Percentiles rank a stretch among this genome's conserved stretches.
phyloP scores from a whole-genome alignment of 768 basidiomycete genomes.

The Boletus insuetus region DNA sequence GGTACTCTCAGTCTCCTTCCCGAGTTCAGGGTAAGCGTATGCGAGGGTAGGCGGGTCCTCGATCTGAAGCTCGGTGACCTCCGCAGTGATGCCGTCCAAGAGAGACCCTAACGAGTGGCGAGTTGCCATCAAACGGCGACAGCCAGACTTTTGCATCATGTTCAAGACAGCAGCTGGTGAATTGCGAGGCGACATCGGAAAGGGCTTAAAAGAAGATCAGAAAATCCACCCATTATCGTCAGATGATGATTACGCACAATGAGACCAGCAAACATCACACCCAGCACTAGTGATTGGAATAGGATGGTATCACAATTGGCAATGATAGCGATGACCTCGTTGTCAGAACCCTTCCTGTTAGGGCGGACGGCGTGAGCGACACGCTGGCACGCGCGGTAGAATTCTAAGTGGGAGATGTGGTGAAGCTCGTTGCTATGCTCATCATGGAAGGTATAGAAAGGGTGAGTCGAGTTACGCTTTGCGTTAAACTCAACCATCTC shows the following conservation, averaged over 20 bases:
- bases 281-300: conserved; percentile 42
- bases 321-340: conserved; percentile 37
- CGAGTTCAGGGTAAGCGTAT: conserved; percentile 8
- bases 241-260: neutral
- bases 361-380: conserved; percentile 40
- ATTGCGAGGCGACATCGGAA: conserved; percentile 37
- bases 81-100: conserved; percentile 25
- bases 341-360: conserved; percentile 28
- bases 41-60: conserved; percentile 15
- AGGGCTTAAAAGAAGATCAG: conserved; percentile 19
- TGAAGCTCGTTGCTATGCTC: conserved; percentile 15
- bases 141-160: conserved; percentile 37
- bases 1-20: neutral
- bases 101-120: conserved; percentile 29
- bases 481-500: conserved; percentile 26
- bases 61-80: conserved; percentile 8
- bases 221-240: neutral
- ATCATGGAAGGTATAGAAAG: conserved; percentile 33
- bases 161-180: conserved; percentile 35
- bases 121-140: conserved; percentile 38
- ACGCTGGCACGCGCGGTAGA: conserved; percentile 43
- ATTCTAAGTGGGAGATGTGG: conserved; percentile 40
- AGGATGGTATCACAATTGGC: conserved; percentile 39
- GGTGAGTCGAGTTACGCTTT: conserved; percentile 31
- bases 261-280: conserved; percentile 16